Conservation (phyloP, 805 yeast species). For the Danielia reshetovae region DNA sequence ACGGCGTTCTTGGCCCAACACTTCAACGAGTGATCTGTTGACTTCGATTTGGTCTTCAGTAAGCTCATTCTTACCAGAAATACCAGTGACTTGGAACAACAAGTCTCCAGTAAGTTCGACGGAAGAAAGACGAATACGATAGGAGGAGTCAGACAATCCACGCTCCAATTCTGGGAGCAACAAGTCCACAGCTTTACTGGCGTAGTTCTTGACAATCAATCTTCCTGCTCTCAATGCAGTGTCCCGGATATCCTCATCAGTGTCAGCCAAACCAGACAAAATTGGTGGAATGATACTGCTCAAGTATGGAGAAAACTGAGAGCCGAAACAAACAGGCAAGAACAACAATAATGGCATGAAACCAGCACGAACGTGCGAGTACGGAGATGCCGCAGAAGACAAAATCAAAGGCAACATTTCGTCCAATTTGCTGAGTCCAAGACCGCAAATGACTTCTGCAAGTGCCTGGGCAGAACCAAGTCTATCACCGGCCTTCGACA, state of each 20-base stretch:
- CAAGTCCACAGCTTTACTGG: conserved; percentile 87
- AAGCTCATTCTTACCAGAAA: conserved; percentile 71
- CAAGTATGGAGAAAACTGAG: conserved; percentile 86
- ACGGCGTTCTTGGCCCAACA: conserved; percentile 84
- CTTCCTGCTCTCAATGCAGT: conserved; percentile 91
- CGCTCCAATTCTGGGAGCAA: conserved; percentile 89
- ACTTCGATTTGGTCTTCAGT: conserved; percentile 55
- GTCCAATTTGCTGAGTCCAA: conserved; percentile 83
- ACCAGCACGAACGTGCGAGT: conserved; percentile 80
- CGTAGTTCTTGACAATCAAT: conserved; percentile 84
- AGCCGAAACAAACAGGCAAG: conserved; percentile 91
- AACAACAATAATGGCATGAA: conserved; percentile 85
- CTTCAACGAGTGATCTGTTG: conserved; percentile 62
- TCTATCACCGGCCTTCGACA: conserved; percentile 78
- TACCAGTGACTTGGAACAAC: conserved; percentile 90
- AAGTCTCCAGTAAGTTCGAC: conserved; percentile 95
- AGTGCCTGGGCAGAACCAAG: conserved; percentile 97
- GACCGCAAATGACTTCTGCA: conserved; percentile 88
- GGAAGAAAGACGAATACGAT: conserved; percentile 87
- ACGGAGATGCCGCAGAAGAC: conserved; percentile 61
- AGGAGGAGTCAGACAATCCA: conserved; percentile 78
- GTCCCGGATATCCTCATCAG: conserved; percentile 81
- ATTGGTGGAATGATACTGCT: conserved; percentile 86
- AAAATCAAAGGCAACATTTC: conserved; percentile 81
- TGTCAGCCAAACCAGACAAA: conserved; percentile 85